Base-by-base conservation (phyloP, 768 basidiomycete species). In the Pleurotus salmoneostramineus region DNA sequence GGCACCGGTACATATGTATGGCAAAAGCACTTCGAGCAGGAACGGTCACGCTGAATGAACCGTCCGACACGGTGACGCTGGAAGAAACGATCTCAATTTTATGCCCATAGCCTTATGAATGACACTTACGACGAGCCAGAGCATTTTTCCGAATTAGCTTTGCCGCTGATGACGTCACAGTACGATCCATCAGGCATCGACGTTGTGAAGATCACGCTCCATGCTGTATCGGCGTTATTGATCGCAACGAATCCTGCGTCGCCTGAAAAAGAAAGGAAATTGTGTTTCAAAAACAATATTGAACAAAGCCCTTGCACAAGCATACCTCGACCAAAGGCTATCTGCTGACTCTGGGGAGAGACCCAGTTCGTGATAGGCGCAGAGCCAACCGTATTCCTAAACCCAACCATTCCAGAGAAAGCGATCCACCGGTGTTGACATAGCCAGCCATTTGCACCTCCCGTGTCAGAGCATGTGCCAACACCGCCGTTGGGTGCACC, bases 381-480 rank as follows among this genome's bases (percentile, higher is more conserved):
- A 2, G 71, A 64, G 4, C 84, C 84, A 6, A 85, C 85, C 36
- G 74, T 73, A 62, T 87, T 84, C 35, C 79, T 74, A 73, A 87
- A 87, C 1, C 82, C 83, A n/a, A 78, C 77, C 84, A 87, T 85
- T 4, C 85, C 85, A 3, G 74, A 69, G 43, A 87, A 71, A 4
- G 84, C 77, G 3, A 74, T 64, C 72, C 77, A 84, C 4, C 86
- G 81, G 61, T 88, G 86, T 63, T 88, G 85, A 64, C 85, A 87
- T 36, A 83, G 70, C 84, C 84, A 87, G 1, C 84, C 83, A n/a
- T 74, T 75, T n/a, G 72, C 66, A 3, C 83, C 85, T 7, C 76
- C 77, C 14, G 68, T 81, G 0, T 71, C 71, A 4, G 74, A 73
- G 63, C 85, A 88, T 1, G 80, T 76, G 33, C 83, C 84, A 2